These are phyloP conservation scores for Bacterosira constricta DNA, from an alignment of 108 stramenopile species.

Conservation along the genomic window DNA sequence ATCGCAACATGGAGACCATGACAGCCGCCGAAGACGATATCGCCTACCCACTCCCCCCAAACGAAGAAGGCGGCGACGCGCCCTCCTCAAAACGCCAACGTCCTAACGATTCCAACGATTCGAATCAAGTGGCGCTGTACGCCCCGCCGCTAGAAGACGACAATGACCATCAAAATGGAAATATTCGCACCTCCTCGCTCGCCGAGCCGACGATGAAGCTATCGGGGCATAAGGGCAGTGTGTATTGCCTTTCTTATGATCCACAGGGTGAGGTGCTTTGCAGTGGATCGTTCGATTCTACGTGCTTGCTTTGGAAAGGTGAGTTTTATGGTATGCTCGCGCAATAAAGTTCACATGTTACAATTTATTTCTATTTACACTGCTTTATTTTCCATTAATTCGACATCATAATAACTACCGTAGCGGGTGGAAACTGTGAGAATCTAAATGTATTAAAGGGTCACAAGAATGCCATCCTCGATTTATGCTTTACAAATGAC, in stretches of 20 bases:
- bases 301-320: conserved; percentile 83
- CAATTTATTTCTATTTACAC: not conserved
- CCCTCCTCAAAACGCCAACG: conserved; percentile 33
- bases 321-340: not conserved
- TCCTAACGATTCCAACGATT: conserved; percentile 1
- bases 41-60: not conserved
- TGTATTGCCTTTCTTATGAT: conserved; percentile 81
- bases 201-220: conserved; percentile 82
- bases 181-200: conserved; percentile 67
- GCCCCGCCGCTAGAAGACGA: conserved; percentile 13
- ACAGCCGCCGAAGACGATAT: not conserved
- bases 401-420: not conserved
- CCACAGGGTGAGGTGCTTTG: conserved; percentile 70
- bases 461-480: conserved; percentile 91
- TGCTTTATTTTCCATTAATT: not conserved
- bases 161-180: not conserved
- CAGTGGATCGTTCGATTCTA: conserved; percentile 77
- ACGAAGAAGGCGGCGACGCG: not conserved
- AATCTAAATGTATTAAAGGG: conserved; percentile 84
- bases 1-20: too few species aligned
- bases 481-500: conserved; percentile 68
- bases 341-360: not conserved
- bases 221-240: conserved; percentile 86
- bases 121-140: conserved; percentile 15
- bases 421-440: conserved; percentile 60